These are phyloP conservation scores for Cercospora nicotianae DNA, from an alignment of 2,329 filamentous ascomycete species.

Conservation along the genomic window DNA sequence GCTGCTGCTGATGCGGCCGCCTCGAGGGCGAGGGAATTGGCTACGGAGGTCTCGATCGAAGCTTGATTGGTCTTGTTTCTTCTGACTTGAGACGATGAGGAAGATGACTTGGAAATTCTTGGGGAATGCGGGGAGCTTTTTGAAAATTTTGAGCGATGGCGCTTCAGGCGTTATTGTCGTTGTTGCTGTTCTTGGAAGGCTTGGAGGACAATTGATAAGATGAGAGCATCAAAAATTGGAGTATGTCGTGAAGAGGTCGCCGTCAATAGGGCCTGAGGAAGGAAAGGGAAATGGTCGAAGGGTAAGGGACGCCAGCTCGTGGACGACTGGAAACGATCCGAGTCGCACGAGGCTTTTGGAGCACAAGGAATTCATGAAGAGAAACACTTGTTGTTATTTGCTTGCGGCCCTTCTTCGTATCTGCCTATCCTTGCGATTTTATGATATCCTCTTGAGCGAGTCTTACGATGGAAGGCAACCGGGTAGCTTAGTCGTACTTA, in stretches of 20 bases:
- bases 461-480: background rate
- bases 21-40: background rate
- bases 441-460: conserved; percentile 1
- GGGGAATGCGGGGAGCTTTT: background rate
- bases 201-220: background rate
- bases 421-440: background rate
- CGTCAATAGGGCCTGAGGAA: too few species aligned
- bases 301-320: too few species aligned
- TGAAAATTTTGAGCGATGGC: conserved; percentile 1
- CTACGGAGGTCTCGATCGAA: conserved; percentile 1
- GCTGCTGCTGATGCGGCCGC: background rate
- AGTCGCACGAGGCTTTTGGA: too few species aligned
- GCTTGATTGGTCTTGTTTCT: background rate
- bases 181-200: background rate
- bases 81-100: background rate
- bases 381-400: background rate
- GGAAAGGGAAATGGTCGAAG: too few species aligned
- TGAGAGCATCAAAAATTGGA: background rate
- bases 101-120: background rate
- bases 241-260: background rate
- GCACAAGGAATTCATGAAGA: too few species aligned
- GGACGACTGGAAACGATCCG: too few species aligned
- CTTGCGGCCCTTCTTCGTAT: background rate
- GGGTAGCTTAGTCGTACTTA: background rate
- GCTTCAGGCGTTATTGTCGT: background rate